These are phyloP conservation scores for Irpex sp. DNA, from an alignment of 1,284 basidiomycete species.

Conservation along the genomic window DNA sequence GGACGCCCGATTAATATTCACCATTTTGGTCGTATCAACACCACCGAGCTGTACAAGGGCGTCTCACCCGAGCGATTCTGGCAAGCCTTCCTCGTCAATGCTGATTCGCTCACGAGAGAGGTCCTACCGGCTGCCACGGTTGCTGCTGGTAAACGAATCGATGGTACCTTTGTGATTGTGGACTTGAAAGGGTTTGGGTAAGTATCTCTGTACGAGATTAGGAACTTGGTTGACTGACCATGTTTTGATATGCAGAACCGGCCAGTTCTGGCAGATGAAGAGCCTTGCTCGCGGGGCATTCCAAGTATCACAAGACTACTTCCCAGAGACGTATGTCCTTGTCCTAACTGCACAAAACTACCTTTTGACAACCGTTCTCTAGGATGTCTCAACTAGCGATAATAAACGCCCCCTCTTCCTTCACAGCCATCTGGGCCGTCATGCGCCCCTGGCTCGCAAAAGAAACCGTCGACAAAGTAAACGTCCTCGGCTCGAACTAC, in stretches of 20 bases:
- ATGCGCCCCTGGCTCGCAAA: slow-evolving; percentile 70
- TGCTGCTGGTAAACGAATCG: slow-evolving; percentile 46
- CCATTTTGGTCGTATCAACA: slow-evolving; percentile 55
- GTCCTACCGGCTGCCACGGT: slow-evolving; percentile 61
- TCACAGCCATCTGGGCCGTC: slow-evolving; percentile 65
- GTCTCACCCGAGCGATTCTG: slow-evolving; percentile 62
- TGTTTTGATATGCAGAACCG: slow-evolving; percentile 36
- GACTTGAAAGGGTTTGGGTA: slow-evolving; percentile 69
- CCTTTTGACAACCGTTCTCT: not conserved
- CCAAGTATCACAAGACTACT: slow-evolving; percentile 74
- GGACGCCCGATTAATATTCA: slow-evolving; percentile 70
- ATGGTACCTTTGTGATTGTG: slow-evolving; percentile 56
- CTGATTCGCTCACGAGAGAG: slow-evolving; percentile 59
- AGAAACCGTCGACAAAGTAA: slow-evolving; percentile 64
- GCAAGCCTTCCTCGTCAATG: slow-evolving; percentile 58
- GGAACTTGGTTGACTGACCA: not conserved
- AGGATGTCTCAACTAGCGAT: slow-evolving; percentile 70
- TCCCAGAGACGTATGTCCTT: slow-evolving; percentile 61
- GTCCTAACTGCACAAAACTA: not conserved
- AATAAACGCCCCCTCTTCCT: slow-evolving; percentile 67
- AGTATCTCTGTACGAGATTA: slow-evolving; percentile 13
- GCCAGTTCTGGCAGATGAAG: slow-evolving; percentile 75
- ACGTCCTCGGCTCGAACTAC: slow-evolving; percentile 60
- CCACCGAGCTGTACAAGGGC: slow-evolving; percentile 55
- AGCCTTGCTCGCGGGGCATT: slow-evolving; percentile 54